Conservation (phyloP, 768 basidiomycete species). For the Macrolepiota albuminosa region DNA sequence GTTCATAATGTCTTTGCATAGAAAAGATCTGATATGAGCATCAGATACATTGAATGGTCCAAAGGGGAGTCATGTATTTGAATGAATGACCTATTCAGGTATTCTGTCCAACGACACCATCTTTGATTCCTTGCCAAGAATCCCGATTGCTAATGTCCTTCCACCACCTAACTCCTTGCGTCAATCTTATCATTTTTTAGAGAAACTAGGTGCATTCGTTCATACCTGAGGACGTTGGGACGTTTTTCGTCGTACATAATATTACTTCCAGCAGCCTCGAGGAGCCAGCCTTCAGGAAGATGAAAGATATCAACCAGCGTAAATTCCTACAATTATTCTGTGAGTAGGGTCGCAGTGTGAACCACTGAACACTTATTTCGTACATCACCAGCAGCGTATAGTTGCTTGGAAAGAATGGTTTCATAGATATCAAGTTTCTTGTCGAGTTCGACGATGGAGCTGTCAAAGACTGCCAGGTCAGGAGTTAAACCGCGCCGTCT, state of each 20-base stretch:
- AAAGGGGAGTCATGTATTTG: neutral
- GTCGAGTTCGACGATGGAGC: conserved; percentile 23
- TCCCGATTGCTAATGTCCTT: conserved; percentile 16
- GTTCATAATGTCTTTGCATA: neutral
- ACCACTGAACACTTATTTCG: conserved; percentile 9
- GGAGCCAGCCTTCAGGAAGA: conserved; percentile 15
- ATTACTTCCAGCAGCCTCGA: conserved; percentile 12
- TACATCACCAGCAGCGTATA: conserved; percentile 54
- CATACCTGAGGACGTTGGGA: conserved; percentile 15
- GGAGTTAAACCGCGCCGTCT: conserved; percentile 9
- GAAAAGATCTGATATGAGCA: neutral
- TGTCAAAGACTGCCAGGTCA: conserved; percentile 17
- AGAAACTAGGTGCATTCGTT: neutral
- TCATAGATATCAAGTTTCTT: conserved; percentile 49
- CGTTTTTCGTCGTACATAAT: conserved; percentile 9
- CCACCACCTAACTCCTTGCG: conserved; percentile 16
- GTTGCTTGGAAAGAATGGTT: conserved; percentile 45
- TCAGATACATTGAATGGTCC: neutral
- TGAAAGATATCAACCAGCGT: conserved; percentile 19
- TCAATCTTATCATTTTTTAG: neutral
- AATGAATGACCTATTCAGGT: neutral
- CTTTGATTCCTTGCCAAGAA: conserved; percentile 22
- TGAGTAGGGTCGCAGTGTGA: neutral
- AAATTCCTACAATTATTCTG: conserved; percentile 3
- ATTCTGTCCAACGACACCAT: conserved; percentile 12